phyloP scores from a whole-genome alignment of 768 basidiomycete genomes.

The Collybiopsis luxurians region DNA sequence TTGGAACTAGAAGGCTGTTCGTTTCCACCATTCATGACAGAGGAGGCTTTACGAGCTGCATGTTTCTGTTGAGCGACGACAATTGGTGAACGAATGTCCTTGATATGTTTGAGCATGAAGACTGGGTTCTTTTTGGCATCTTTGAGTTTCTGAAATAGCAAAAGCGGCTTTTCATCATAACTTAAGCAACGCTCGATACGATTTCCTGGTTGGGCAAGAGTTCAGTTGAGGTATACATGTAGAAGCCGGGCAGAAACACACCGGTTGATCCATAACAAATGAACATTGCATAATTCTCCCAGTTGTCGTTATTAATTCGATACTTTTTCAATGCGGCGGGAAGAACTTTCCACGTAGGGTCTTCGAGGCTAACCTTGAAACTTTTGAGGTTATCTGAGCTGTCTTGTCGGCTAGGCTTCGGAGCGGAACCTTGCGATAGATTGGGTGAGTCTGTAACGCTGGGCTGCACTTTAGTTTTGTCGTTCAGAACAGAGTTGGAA shows the following conservation, averaged over 20 bases:
- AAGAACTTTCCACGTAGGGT: slow-evolving; percentile 98
- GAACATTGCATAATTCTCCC: slow-evolving; percentile 99
- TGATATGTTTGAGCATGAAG: slow-evolving; percentile 97
- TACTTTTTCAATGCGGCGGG: slow-evolving; percentile 99
- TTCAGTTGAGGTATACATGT: neutral
- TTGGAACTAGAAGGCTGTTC: slow-evolving; percentile 1
- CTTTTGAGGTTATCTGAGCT: slow-evolving; percentile 79
- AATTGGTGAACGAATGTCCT: slow-evolving; percentile 96
- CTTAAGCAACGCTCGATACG: slow-evolving; percentile 91
- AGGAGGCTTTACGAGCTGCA: slow-evolving; percentile 78
- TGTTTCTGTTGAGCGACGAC: slow-evolving; percentile 97
- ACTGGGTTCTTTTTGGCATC: slow-evolving; percentile 98
- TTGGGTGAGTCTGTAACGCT: slow-evolving; percentile 33
- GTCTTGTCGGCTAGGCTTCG: slow-evolving; percentile 58
- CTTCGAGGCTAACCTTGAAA: slow-evolving; percentile 97
- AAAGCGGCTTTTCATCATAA: slow-evolving; percentile 96
- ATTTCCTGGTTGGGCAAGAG: slow-evolving; percentile 51
- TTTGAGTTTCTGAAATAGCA: slow-evolving; percentile 96
- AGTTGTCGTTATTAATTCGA: slow-evolving; percentile 97
- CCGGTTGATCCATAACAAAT: slow-evolving; percentile 95
- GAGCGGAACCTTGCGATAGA: slow-evolving; percentile 22
- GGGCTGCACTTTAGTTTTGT: slow-evolving; percentile 30
- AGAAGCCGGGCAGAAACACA: slow-evolving; percentile 33
- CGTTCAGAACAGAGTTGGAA: slow-evolving; percentile 18
- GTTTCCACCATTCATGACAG: slow-evolving; percentile 38